Percentiles rank a stretch among this genome's conserved stretches.
These are phyloP conservation scores for Colletotrichum tabaci DNA, from an alignment of 2,329 filamentous ascomycete genomes.

Conservation along the genomic window DNA sequence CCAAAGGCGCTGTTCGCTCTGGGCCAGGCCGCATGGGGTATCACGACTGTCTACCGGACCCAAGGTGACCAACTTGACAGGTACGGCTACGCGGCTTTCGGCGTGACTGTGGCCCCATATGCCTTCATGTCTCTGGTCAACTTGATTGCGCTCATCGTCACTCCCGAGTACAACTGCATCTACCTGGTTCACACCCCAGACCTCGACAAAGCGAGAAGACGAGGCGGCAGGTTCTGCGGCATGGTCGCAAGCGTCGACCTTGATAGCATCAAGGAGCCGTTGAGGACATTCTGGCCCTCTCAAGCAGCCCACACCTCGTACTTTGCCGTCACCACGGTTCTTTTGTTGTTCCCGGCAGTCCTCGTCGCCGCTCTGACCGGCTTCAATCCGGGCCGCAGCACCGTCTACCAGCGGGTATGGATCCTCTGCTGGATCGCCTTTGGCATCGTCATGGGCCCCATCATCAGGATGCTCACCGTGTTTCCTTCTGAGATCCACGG, in stretches of 20 bases:
- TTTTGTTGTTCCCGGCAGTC: conserved; percentile 6
- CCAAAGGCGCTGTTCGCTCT: conserved; percentile 42
- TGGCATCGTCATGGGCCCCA: conserved; percentile 28
- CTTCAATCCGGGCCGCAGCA: conserved; percentile 26
- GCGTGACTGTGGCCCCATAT: conserved; percentile 50
- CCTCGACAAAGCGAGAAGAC: conserved; percentile 33
- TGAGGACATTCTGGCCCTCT: conserved; percentile 35
- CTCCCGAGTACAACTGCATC: conserved; percentile 48
- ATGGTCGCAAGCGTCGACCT: conserved; percentile 37
- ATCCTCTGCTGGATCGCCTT: conserved; percentile 30
- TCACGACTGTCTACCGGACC: conserved; percentile 45
- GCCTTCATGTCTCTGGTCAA: conserved; percentile 51
- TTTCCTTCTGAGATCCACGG: conserved; percentile 34
- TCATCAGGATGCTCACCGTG: conserved; percentile 20
- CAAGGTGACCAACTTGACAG: conserved; percentile 46
- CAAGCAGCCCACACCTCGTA: conserved; percentile 24
- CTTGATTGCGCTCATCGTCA: conserved; percentile 45
- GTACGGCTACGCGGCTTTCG: conserved; percentile 52
- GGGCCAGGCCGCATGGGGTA: conserved; percentile 45
- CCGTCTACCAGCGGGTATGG: conserved; percentile 22
- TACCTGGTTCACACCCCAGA: conserved; percentile 46
- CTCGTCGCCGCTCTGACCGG: conserved; percentile 30
- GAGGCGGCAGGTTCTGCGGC: conserved; percentile 31
- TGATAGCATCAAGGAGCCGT: conserved; percentile 31
- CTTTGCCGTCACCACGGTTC: conserved; percentile 30